phyloP scores from a whole-genome alignment of 2,329 filamentous ascomycete species.

The Coniosporium tulheliwenetii region DNA sequence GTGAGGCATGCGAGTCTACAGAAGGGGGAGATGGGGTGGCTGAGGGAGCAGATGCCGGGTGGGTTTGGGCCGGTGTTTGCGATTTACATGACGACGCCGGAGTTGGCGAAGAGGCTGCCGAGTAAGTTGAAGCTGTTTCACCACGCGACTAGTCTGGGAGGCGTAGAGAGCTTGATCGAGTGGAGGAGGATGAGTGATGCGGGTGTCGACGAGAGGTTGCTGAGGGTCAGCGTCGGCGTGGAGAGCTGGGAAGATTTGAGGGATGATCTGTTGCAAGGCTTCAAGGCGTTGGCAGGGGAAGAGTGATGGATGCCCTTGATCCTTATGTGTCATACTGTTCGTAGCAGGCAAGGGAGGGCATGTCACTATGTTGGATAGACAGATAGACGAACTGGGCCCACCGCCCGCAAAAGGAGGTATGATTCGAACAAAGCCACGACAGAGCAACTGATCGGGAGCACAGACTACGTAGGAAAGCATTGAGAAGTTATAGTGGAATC shows the following conservation, averaged over 20 bases:
- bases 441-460: too few species aligned
- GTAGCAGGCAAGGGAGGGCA: too few species aligned
- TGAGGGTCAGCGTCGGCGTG: conserved; percentile 74
- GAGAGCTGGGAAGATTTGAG: conserved; percentile 76
- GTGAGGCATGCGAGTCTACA: conserved; percentile 74
- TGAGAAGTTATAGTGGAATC: too few species aligned
- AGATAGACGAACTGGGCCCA: too few species aligned
- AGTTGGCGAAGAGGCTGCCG: conserved; percentile 53
- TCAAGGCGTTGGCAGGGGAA: conserved; percentile 35
- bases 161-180: conserved; percentile 91
- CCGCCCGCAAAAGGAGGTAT: too few species aligned
- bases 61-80: conserved; percentile 85
- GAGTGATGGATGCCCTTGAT: too few species aligned
- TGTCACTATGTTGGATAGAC: too few species aligned
- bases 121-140: conserved; percentile 72
- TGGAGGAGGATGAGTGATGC: conserved; percentile 84
- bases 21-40: conserved; percentile 46
- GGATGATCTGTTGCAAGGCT: conserved; percentile 54
- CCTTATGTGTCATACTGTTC: too few species aligned
- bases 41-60: conserved; percentile 75
- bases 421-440: too few species aligned
- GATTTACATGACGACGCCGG: conserved; percentile 46
- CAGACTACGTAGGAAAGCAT: too few species aligned
- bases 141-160: conserved; percentile 85
- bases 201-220: conserved; percentile 51